Base-by-base conservation (phyloP, 2,329 filamentous ascomycete genomes). In the Claviceps citrina region DNA sequence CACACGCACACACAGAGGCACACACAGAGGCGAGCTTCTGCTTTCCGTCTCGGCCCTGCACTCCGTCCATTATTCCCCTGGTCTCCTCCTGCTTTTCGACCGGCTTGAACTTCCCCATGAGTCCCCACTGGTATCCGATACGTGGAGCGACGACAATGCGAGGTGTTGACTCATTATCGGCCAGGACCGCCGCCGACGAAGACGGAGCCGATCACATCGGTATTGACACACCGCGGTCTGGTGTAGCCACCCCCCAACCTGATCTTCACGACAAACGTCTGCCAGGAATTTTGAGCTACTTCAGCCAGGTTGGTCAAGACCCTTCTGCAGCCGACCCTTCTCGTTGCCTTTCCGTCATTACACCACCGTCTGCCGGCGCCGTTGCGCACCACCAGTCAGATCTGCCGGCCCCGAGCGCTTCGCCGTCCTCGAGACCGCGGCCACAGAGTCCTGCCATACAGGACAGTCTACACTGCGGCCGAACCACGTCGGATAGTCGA, bases 301-400 rank as follows among this genome's bases (percentile, higher is more conserved):
- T 96, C 74, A 82, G 81, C 69, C 91, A 98, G 89, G 91, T 98
- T 93, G 80, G 91, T 95, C 74, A 75, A 71, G 76, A 74, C 69
- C 76, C 78, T 78, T 72, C 73, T 71, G 59, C 63, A 63, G 67
- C 51, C 57, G 59, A 47, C 42, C 38, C 47, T 41, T 46, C 45
- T 47, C 50, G 46, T 44, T 47, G 44, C 47, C 50, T 45, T 46
- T 59, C 61, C 60, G 53, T 58, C 59, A 50, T 60, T 54, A 55
- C 54, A 57, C 52, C 48, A 53, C 57, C 58, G 53, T 60, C 60
- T 52, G 60, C 45, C 46, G 42, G 48, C 47, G 42, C 48, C 47
- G 42, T 49, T 45, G 44, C 45, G 46, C 47, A 49, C 38, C 47
- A 47, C 43, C 47, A 43, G 43, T 41, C 43, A 48, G 41, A 38